Percentiles rank a stretch among this genome's conserved stretches.
phyloP scores from a whole-genome alignment of 371 early-diverging fungal genomes.

The Phascolomyces articulosus region DNA sequence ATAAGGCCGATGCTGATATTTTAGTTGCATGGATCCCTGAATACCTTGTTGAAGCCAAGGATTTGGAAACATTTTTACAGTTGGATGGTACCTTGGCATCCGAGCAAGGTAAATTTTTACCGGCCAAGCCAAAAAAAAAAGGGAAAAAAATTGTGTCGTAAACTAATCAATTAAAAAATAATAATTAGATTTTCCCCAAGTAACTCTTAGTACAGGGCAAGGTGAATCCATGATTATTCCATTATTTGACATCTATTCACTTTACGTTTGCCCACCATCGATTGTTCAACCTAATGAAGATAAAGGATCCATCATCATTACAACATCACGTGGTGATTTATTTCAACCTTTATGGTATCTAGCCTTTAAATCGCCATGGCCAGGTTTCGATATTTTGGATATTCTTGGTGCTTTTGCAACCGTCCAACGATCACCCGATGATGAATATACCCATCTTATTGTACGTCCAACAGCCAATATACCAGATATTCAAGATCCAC shows the following conservation, averaged over 20 bases:
- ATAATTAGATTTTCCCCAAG: slow-evolving; percentile 22
- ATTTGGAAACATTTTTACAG: slow-evolving; percentile 24
- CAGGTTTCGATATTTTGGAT: slow-evolving; percentile 44
- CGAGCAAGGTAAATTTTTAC: slow-evolving; percentile 30
- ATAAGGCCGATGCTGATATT: slow-evolving; percentile 16
- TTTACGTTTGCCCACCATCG: slow-evolving; percentile 37
- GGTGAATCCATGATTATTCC: slow-evolving; percentile 27
- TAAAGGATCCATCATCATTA: slow-evolving; percentile 40
- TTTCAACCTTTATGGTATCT: slow-evolving; percentile 39
- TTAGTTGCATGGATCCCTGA: slow-evolving; percentile 45
- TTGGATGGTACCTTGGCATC: slow-evolving; percentile 39
- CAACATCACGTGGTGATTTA: slow-evolving; percentile 31
- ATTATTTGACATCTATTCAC: slow-evolving; percentile 28
- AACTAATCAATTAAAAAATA: too few relatives aligned
- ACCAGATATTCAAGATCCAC: slow-evolving; percentile 2
- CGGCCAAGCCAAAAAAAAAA: too few relatives aligned
- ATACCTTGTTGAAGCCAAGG: slow-evolving; percentile 34
- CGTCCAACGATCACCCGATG: slow-evolving; percentile 26
- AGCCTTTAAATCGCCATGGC: slow-evolving; percentile 30
- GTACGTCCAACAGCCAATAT: slow-evolving; percentile 3
- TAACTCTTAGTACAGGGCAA: slow-evolving; percentile 24
- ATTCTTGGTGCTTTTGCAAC: slow-evolving; percentile 38
- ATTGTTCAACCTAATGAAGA: neutral
- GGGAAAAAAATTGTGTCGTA: too few relatives aligned
- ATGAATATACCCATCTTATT: slow-evolving; percentile 21